Evolutionary conservation across 768 basidiomycete species (phyloP), one percentile per base, ranked within the genome.

Genomic region (Tephrocybe rancida): DNA sequence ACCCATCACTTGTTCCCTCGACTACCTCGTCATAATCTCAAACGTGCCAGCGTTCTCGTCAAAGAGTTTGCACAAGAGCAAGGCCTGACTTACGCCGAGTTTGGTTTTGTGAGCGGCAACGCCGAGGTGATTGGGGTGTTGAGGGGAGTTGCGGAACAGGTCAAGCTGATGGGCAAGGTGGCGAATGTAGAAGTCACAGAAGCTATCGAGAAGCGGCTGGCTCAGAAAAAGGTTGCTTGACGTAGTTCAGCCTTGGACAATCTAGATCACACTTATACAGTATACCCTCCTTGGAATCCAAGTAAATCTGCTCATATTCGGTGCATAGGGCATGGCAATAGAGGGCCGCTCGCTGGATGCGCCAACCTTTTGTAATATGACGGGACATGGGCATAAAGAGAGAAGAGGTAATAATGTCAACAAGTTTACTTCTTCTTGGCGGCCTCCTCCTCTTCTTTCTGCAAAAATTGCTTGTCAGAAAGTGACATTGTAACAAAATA

Each of bases 1-100:
- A 94, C 96, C 2, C 97, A 99, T 62, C 95, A 98, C 69, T 81
- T 98, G 54, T 98, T 98, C 76, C 97, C 97, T 18, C 87, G 97
- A 10, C 77, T 98, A 1, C 97, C 97, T 2, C 80, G 97, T 34
- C 96, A 98, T 76, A 95, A 97, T 67, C 80, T 99, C 48, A 82
- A 84, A 30, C 77, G 84, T 50, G 96, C 96, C 2, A 92, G 90
- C 58, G 54, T 79, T 26, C 75, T 95, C 19, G 95, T 97, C 48
- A 96, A 94, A 67, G 80, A 88, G 62, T 98, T 88, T 62, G 93
- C 94, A 13, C 76, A 81, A 60, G 90, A 96, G 65, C 86, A 93
- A 56, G 90, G 86, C 0, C 74, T 98, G 3, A 81, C 83, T 30
- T 99, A 95, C 63, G 88, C 90, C 35, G 95, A 97, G 69, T 96